These are phyloP conservation scores for Naganishia sp. DNA, from an alignment of 1,284 basidiomycete species.

Conservation along the genomic window DNA sequence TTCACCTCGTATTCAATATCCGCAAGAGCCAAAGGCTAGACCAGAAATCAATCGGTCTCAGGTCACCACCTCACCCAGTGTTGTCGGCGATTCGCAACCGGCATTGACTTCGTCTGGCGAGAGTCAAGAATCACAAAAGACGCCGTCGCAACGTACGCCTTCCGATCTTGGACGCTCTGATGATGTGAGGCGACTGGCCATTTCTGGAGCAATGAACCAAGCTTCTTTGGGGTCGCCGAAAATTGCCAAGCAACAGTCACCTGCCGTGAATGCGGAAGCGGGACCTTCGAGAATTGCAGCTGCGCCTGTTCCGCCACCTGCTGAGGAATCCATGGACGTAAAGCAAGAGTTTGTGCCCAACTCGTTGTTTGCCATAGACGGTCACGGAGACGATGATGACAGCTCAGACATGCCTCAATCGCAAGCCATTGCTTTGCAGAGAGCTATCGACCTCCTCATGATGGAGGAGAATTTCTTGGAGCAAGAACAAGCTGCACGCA, in stretches of 20 bases:
- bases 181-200: slow-evolving; percentile 1
- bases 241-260: neutral
- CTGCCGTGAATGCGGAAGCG: slow-evolving; percentile 2
- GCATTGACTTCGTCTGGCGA: slow-evolving; percentile 13
- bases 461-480: slow-evolving; percentile 20
- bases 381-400: neutral
- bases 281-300: neutral
- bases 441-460: slow-evolving; percentile 23
- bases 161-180: neutral
- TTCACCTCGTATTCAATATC: no score
- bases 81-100: slow-evolving; percentile 20
- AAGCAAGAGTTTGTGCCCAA: slow-evolving; percentile 9
- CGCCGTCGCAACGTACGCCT: slow-evolving; percentile 9
- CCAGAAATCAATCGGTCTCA: neutral
- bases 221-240: slow-evolving; percentile 1
- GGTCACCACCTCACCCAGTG: slow-evolving; percentile 3
- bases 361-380: slow-evolving; percentile 1
- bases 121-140: neutral
- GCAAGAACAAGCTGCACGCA: neutral
- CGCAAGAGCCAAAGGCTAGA: neutral
- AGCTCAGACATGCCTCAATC: slow-evolving; percentile 12
- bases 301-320: neutral
- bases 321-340: neutral
- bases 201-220: slow-evolving; percentile 1
- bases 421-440: slow-evolving; percentile 3